Base-by-base conservation (phyloP, 495 filamentous ascomycete species). In the Penicillium salamii region DNA sequence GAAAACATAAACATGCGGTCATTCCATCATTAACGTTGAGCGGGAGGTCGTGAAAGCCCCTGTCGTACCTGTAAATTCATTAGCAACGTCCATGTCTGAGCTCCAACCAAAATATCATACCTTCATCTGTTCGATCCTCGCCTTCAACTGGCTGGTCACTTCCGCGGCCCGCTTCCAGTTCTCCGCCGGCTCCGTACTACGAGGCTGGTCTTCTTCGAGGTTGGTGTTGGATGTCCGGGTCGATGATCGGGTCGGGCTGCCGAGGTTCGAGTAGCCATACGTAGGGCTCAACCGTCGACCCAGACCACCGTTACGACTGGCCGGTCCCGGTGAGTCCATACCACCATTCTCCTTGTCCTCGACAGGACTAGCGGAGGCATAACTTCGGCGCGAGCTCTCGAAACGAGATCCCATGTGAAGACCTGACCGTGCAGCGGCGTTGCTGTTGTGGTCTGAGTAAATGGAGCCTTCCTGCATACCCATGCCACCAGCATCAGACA, bases 151-250 rank as follows among this genome's bases (percentile, higher is more conserved):
- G 67, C 88, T 97, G 33, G 95, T 99, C 9, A 99, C 95, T 74
- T 99, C 95, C n/a, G 93, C 93, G 23, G 95, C 95, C 57, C 95
- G 75, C 75, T 91, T 95, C 91, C 93, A 99, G 64, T 90, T 97
- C 70, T 97, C 93, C 37, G 90, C 86, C 11, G 83, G 85, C 36
- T 83, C 80, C 12, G 69, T 56, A 41, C 62, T 58, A 31, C 66
- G 52, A 12, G 62, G 38, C 20, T 58, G 60, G 12, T 64, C 63
- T 6, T 76, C 72, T 12, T 76, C 72, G 11, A 69, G 67, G 17
- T 65, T 62, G 21, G 62, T 46, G 7, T 13, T 17, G 23, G 72
- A 75, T 41, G 57, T 65, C 21, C 68, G 54, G 31, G 61, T 47
- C 5, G 71, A 64, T 39, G 69, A 68, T 33, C 79, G 69, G 31